Percentiles rank a stretch among this genome's conserved stretches.
These are phyloP conservation scores for Verticillium tricorpus DNA, from an alignment of 2,329 filamentous ascomycete genomes.

Conservation along the genomic window DNA sequence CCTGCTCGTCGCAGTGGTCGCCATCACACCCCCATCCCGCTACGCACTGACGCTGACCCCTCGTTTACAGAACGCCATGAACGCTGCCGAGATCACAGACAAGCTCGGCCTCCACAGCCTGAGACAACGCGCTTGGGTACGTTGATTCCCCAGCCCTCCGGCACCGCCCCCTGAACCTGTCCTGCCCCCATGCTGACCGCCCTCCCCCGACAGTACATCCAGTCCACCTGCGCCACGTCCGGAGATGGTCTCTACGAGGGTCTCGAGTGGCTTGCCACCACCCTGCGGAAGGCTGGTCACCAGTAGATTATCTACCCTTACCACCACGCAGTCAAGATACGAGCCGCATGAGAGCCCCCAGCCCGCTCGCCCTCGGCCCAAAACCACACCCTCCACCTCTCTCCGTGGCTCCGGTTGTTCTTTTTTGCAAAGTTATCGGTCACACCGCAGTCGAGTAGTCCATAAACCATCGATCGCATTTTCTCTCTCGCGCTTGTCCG, in stretches of 20 bases:
- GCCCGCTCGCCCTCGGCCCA: constrained; percentile 22
- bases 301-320: constrained; percentile 40
- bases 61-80: constrained; percentile 83
- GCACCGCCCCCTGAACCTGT: background rate
- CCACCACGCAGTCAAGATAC: constrained; percentile 19
- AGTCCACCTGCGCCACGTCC: constrained; percentile 98
- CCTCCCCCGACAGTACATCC: constrained; percentile 71
- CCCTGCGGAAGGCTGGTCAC: constrained; percentile 71
- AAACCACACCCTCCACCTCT: constrained; percentile 30
- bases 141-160: constrained; percentile 30
- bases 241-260: constrained; percentile 99
- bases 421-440: constrained; percentile 46
- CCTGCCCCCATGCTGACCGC: constrained; percentile 11
- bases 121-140: constrained; percentile 98
- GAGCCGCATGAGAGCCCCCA: constrained; percentile 24
- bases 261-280: constrained; percentile 87
- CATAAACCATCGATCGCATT: constrained; percentile 32
- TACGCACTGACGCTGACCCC: constrained; percentile 5
- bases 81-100: constrained; percentile 98
- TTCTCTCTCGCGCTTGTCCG: constrained; percentile 10
- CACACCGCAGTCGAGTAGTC: constrained; percentile 52
- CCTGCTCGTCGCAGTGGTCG: background rate
- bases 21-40: background rate
- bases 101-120: constrained; percentile 99
- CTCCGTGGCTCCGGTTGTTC: constrained; percentile 52